Evolutionary conservation across 2,329 filamentous ascomycete species (phyloP), one percentile per base, ranked within the genome.

Genomic region (Phialocephala sp.): DNA sequence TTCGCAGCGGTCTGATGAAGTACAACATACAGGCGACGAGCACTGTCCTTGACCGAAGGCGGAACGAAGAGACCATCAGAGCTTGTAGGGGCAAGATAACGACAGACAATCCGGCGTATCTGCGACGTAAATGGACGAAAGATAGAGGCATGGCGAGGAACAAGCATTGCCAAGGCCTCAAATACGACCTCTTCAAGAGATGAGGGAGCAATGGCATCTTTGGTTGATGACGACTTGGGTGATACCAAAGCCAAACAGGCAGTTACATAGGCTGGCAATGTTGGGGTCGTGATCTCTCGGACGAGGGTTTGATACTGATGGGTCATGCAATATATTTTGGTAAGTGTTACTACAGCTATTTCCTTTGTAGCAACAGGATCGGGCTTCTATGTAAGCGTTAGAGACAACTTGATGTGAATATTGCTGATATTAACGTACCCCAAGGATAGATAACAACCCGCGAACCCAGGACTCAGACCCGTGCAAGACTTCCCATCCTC

Each of bases 261-360:
- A 0, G 87, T 88, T 55, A 94, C 84, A 73, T 94, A 97, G 1
- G 85, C 80, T 1, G 92, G 88, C 22, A 97, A 80, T 2, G 88
- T 91, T 2, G 93, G 93, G 0, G 93, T 97, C 0, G 91, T 94
- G 67, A 97, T 92, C 76, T 97, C 94, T 72, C 94, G 86, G 54
- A 94, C 84, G 61, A 97, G 82, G 9, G 92, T 95, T 66, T 91
- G 92, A 75, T 93, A 93, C 43, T 90, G 87, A 74, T 93, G 91
- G 47, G 94, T 90, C 41, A 95, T 85, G 71, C 88, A 85, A 79
- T 95, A 97, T 71, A 97, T 93, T 74, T 91, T 89, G 22, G 91
- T 91, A 67, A 97, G 81, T 15, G 91, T 87, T 67, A 95, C 85
- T 59, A 97, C 82, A 70, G 87, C 87, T 65, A 97, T 78, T 76